Conservation (phyloP, 108 stramenopile species). For the Cyclotella cryptica region DNA sequence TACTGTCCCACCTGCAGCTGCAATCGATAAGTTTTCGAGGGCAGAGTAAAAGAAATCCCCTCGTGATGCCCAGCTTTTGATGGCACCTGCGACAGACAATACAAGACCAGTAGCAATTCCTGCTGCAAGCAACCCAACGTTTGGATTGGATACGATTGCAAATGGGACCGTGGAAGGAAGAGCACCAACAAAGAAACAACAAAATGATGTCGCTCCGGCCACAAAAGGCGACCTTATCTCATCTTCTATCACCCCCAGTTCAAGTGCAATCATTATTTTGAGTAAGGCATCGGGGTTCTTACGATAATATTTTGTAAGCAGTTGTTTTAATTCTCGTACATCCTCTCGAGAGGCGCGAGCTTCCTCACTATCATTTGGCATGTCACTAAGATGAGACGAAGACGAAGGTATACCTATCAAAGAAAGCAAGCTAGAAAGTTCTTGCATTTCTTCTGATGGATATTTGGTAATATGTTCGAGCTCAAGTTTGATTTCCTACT, state of each 20-base stretch:
- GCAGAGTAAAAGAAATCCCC: conserved; percentile 63
- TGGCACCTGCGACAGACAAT: conserved; percentile 65
- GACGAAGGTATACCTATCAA: conserved; percentile 67
- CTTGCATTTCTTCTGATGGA: conserved; percentile 60
- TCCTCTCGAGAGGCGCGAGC: conserved; percentile 24
- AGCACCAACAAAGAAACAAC: conserved; percentile 66
- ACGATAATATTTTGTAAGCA: conserved; percentile 55
- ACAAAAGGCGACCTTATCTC: conserved; percentile 65
- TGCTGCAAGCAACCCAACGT: conserved; percentile 55
- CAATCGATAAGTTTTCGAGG: conserved; percentile 75
- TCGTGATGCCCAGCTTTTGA: conserved; percentile 81
- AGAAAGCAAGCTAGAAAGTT: conserved; percentile 52
- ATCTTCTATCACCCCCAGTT: conserved; percentile 80
- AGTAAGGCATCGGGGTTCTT: conserved; percentile 68
- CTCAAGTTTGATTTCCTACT: conserved; percentile 70
- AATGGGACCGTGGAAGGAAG: conserved; percentile 77
- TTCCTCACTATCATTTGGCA: background rate
- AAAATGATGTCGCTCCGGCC: conserved; percentile 61
- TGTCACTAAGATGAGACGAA: background rate
- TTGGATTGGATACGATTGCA: conserved; percentile 46
- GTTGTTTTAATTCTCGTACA: conserved; percentile 40
- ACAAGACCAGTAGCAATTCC: conserved; percentile 52
- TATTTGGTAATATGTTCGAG: conserved; percentile 60
- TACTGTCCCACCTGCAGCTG: conserved; percentile 69
- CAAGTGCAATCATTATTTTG: conserved; percentile 78